Evolutionary conservation across 2,329 filamentous ascomycete species (phyloP).

Genomic region (Escovopsis sp.): DNA sequence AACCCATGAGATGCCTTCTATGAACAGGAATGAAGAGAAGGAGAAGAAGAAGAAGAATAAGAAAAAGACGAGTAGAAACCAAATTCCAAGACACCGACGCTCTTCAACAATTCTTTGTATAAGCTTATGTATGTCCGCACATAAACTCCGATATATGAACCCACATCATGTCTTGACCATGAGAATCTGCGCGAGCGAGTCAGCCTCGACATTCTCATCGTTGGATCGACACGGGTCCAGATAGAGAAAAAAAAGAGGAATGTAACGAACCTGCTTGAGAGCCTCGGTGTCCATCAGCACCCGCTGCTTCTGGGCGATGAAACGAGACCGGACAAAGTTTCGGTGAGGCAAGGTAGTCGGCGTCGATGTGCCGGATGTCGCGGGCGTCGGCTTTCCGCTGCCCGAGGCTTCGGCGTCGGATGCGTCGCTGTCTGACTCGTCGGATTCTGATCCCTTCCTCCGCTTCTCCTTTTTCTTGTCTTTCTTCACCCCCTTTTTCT

Average conservation of each 20-base stretch:
- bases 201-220: neutral
- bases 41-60: too few relatives aligned
- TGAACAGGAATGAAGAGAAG: too few relatives aligned
- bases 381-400: constrained; percentile 23
- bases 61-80: too few relatives aligned
- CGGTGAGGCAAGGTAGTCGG: constrained; percentile 34
- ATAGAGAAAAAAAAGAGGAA: neutral
- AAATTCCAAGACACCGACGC: too few relatives aligned
- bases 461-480: constrained; percentile 34
- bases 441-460: constrained; percentile 22
- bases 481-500: constrained; percentile 27
- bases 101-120: too few relatives aligned
- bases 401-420: constrained; percentile 11
- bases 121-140: too few relatives aligned
- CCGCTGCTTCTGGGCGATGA: constrained; percentile 78
- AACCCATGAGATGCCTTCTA: too few relatives aligned
- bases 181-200: constrained; percentile 39
- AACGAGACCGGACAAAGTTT: constrained; percentile 62
- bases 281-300: constrained; percentile 70
- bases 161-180: constrained; percentile 42
- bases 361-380: constrained; percentile 29
- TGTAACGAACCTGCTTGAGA: constrained; percentile 64
- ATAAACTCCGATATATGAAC: neutral
- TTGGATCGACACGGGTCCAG: too few relatives aligned
- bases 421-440: constrained; percentile 9